phyloP scores from a whole-genome alignment of 108 stramenopile genomes.

The Schizochytrium sp. region DNA sequence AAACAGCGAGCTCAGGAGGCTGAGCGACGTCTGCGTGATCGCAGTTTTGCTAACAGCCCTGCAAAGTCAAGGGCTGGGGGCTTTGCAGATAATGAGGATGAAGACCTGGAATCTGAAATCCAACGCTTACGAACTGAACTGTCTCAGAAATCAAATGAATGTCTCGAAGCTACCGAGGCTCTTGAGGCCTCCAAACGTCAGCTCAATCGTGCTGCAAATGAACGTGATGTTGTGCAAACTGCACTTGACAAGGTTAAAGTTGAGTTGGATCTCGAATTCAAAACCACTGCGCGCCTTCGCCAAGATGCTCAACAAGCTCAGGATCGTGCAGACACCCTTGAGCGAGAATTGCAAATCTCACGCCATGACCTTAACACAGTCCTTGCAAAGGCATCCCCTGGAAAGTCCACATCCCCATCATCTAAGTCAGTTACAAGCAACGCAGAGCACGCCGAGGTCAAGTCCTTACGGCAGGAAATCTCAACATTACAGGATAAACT shows the following conservation, averaged over 20 bases:
- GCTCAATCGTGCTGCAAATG: conserved; percentile 35
- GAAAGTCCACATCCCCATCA: not conserved
- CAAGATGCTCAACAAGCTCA: conserved; percentile 1
- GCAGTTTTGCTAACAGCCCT: not conserved
- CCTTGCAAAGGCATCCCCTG: not conserved
- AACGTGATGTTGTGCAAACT: conserved; percentile 2
- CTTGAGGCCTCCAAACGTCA: conserved; percentile 16
- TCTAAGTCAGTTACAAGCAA: not conserved
- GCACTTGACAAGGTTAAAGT: conserved; percentile 32
- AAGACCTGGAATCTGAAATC: not conserved
- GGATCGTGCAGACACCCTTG: conserved; percentile 43
- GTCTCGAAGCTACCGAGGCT: not conserved
- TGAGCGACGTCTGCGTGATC: not conserved
- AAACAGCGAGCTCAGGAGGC: conserved; percentile 27
- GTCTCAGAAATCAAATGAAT: not conserved
- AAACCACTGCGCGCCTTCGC: not conserved
- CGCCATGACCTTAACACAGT: not conserved
- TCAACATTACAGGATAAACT: conserved; percentile 30
- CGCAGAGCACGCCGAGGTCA: conserved; percentile 1
- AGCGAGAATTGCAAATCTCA: not conserved
- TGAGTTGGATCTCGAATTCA: conserved; percentile 42
- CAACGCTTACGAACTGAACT: not conserved
- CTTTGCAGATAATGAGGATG: not conserved
- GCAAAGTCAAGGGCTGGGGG: not conserved
- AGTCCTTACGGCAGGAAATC: not conserved